Evolutionary conservation across 2,329 filamentous ascomycete species (phyloP).

Genomic region (Talaromyces sp.): DNA sequence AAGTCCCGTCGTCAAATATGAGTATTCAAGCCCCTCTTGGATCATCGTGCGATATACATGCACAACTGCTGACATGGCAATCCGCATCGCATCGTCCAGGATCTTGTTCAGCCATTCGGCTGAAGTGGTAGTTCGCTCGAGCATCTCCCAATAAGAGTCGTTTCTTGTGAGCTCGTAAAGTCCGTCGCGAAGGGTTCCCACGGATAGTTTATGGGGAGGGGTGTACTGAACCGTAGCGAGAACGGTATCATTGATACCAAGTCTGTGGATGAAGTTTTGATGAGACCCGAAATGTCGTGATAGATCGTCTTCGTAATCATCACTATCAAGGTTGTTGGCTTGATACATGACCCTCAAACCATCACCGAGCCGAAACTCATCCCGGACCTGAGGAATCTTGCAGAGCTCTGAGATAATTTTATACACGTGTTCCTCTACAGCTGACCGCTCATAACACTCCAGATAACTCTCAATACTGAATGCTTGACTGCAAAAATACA

Average conservation of each 20-base stretch:
- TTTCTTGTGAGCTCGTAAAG: constrained; percentile 9
- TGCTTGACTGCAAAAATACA: constrained; percentile 2
- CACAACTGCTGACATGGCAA: constrained; percentile 16
- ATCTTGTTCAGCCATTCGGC: constrained; percentile 12
- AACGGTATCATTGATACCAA: constrained; percentile 1
- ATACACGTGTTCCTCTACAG: constrained; percentile 14
- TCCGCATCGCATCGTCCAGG: constrained; percentile 7
- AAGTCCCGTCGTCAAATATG: constrained; percentile 20
- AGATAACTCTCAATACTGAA: constrained; percentile 1
- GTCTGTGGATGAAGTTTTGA: constrained; percentile 17
- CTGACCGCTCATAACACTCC: constrained; percentile 16
- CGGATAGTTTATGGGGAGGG: constrained; percentile 16
- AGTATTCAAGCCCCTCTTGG: constrained; percentile 22
- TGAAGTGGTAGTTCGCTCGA: neutral
- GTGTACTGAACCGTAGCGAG: constrained; percentile 16
- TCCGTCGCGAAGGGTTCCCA: constrained; percentile 14
- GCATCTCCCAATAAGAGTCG: neutral
- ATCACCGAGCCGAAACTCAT: constrained; percentile 16
- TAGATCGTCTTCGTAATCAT: neutral
- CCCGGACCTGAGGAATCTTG: constrained; percentile 15
- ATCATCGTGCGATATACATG: constrained; percentile 27
- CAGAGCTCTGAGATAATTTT: constrained; percentile 13
- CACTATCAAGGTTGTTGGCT: constrained; percentile 13
- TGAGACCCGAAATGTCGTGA: constrained; percentile 9
- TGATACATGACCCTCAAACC: constrained; percentile 18